phyloP scores from a whole-genome alignment of 257 asterid species.

The Ligustrum vulgare region DNA sequence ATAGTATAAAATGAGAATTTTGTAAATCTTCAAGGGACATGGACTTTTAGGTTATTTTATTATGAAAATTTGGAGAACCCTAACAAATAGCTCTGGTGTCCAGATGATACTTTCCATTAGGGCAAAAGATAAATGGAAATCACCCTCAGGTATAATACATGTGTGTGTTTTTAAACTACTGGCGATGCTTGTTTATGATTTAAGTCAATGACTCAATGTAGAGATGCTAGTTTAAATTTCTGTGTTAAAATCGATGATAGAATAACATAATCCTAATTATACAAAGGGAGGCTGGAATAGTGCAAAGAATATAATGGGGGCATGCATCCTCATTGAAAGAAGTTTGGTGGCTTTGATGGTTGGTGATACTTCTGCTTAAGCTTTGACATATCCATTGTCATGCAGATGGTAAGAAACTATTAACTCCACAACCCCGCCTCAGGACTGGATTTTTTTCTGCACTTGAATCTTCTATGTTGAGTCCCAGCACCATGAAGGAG shows the following conservation, averaged over 20 bases:
- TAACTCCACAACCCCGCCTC: slow-evolving; percentile 95
- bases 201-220: not conserved
- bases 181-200: not conserved
- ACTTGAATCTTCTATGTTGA: slow-evolving; percentile 57
- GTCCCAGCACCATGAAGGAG: slow-evolving; percentile 61
- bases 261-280: not conserved
- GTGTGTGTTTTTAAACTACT: not conserved
- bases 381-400: not conserved
- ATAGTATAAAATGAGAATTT: too few species aligned
- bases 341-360: slow-evolving; percentile 3
- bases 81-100: not conserved
- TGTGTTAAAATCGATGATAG: not conserved
- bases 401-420: slow-evolving; percentile 72
- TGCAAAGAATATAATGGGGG: not conserved
- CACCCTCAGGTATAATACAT: not conserved
- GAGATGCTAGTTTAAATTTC: not conserved
- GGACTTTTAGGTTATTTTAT: not conserved
- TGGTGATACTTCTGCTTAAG: slow-evolving; percentile 9
- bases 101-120: not conserved
- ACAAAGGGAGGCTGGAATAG: not conserved
- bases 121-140: not conserved
- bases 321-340: not conserved
- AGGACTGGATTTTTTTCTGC: slow-evolving; percentile 91
- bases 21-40: not conserved
- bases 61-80: not conserved